phyloP scores from a whole-genome alignment of 768 basidiomycete genomes.

The Tubosaeta sp. region DNA sequence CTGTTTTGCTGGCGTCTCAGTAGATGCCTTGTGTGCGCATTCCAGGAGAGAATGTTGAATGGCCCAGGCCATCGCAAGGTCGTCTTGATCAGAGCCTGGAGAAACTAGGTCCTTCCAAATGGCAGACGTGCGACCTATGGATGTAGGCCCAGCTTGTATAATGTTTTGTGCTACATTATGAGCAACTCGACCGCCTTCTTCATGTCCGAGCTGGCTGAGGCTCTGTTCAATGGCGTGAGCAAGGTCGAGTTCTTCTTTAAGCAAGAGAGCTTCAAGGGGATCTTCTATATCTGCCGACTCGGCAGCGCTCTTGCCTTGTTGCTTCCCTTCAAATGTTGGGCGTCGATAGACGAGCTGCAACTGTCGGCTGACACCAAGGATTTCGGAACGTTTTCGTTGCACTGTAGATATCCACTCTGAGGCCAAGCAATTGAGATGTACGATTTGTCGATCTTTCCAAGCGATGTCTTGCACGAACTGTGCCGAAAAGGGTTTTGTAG shows the following conservation, averaged over 20 bases:
- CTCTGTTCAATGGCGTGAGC: slow-evolving; percentile 47
- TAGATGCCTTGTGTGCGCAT: slow-evolving; percentile 7
- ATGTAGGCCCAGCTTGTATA: slow-evolving; percentile 4
- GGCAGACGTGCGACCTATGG: slow-evolving; percentile 1
- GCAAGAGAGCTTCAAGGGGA: slow-evolving; percentile 12
- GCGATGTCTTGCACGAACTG: slow-evolving; percentile 38
- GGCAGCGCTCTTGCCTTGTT: background rate
- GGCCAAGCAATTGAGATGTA: slow-evolving; percentile 32
- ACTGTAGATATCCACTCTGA: slow-evolving; percentile 30
- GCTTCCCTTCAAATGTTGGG: slow-evolving; percentile 4
- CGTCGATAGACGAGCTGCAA: slow-evolving; percentile 41
- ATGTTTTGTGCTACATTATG: slow-evolving; percentile 4
- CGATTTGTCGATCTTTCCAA: slow-evolving; percentile 14
- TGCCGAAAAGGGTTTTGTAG: slow-evolving; percentile 43
- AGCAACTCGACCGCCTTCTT: slow-evolving; percentile 4
- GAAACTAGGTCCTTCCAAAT: slow-evolving; percentile 9
- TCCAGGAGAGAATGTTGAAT: slow-evolving; percentile 26
- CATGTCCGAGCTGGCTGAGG: slow-evolving; percentile 25
- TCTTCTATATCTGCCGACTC: slow-evolving; percentile 7
- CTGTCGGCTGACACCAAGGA: slow-evolving; percentile 31
- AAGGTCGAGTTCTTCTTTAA: slow-evolving; percentile 40
- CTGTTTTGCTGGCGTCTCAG: background rate
- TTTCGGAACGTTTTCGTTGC: slow-evolving; percentile 15
- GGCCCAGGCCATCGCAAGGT: slow-evolving; percentile 27
- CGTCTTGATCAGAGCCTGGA: slow-evolving; percentile 5